Evolutionary conservation across 1,284 basidiomycete genomes (phyloP), one percentile per base, ranked within the genome.

Genomic region (Trametes versicolor): DNA sequence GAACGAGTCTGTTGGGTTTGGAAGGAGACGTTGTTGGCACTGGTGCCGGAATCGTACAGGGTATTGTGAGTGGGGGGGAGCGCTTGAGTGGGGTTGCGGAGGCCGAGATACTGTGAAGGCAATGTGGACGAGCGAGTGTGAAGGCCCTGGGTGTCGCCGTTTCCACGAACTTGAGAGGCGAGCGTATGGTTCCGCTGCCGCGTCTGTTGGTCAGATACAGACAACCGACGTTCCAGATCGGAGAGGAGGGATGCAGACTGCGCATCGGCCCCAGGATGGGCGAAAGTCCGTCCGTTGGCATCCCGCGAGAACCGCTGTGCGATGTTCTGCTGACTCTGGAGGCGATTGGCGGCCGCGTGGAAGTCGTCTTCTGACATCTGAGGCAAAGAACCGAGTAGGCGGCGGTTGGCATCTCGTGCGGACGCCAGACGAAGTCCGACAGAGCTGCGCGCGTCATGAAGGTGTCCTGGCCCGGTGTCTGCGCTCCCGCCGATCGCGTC

Each of bases 331-430:
- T 57, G 62, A 27, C 59, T 60, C 50, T 62, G 63, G 15, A 58
- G 60, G 3, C 63, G 54, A 8, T 53, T 61, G 17, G 68, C 69
- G 27, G 59, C 66, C 2, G 76, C 69, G 55, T 81, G 79, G 64
- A 82, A 80, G 17, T 80, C 79, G 48, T 79, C 75, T 64, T 80
- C 78, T 2, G 79, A 79, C 63, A 80, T 77, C 36, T 75, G 66
- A 4, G 79, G 73, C 27, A 78, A 43, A 34, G 67, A 62, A 50
- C 76, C 71, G n/a, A 73, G 54, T 7, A 75, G 62, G 19, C 73
- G 71, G 1, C 67, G 66, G 47, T 49, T 64, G n/a, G 47, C 25
- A 19, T 60, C 62, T 23, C 62, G 51, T 15, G 25, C 32, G 6
- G n/a, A 23, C 29, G 34, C 23, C 12, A 27, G 39, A 10, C 50